These are phyloP conservation scores for Phytophthora citrophthora DNA, from an alignment of 352 stramenopile genomes.

Conservation along the genomic window DNA sequence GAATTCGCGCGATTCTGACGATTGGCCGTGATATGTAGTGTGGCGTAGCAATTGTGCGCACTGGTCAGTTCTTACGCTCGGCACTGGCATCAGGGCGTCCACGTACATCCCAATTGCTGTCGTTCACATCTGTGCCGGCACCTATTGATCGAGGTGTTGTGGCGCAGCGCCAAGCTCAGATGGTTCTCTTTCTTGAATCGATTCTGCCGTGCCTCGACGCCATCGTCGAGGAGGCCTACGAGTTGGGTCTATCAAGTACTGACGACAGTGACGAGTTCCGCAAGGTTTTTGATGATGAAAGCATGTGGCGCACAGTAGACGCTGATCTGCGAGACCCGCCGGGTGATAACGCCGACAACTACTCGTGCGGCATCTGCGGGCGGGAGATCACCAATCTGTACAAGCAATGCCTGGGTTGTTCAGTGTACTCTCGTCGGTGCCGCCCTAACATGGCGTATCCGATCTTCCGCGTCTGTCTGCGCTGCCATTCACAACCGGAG, in stretches of 20 bases:
- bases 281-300: slow-evolving; percentile 78
- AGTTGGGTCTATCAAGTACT: slow-evolving; percentile 57
- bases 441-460: slow-evolving; percentile 71
- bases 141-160: slow-evolving; percentile 63
- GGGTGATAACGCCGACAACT: slow-evolving; percentile 46
- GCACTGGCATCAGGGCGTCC: slow-evolving; percentile 39
- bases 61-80: slow-evolving; percentile 71
- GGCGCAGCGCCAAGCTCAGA: slow-evolving; percentile 75
- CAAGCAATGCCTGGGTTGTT: slow-evolving; percentile 85
- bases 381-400: slow-evolving; percentile 87
- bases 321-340: slow-evolving; percentile 50
- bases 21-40: slow-evolving; percentile 27
- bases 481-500: slow-evolving; percentile 73
- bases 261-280: slow-evolving; percentile 79
- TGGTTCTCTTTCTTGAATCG: slow-evolving; percentile 83
- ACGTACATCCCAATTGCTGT: slow-evolving; percentile 50
- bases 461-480: slow-evolving; percentile 74
- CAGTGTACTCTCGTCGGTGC: slow-evolving; percentile 62
- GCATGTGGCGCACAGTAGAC: slow-evolving; percentile 76
- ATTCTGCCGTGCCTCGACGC: slow-evolving; percentile 78
- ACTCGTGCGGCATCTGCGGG: slow-evolving; percentile 68
- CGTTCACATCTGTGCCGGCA: slow-evolving; percentile 46
- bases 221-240: slow-evolving; percentile 79
- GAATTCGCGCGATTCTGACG: slow-evolving; percentile 4
- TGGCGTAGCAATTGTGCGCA: slow-evolving; percentile 73